Conservation (phyloP, 805 yeast genomes). For the Ogataea saltuana region DNA sequence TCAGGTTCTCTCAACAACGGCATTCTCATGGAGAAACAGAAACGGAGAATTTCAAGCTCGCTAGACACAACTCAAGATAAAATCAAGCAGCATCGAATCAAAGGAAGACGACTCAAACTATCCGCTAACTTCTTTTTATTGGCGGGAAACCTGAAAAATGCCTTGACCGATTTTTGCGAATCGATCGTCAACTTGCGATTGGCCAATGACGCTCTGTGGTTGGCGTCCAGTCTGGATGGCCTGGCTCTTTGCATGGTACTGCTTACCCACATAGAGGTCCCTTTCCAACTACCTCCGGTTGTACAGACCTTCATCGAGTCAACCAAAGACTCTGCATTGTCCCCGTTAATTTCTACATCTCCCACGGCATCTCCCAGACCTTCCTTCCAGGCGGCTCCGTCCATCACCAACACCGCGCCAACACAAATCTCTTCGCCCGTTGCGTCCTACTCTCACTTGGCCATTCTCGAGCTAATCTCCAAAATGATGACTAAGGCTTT, state of each 20-base stretch:
- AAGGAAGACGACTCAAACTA: slow-evolving; percentile 75
- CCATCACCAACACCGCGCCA: slow-evolving; percentile 17
- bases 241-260: slow-evolving; percentile 66
- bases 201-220: slow-evolving; percentile 80
- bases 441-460: slow-evolving; percentile 23
- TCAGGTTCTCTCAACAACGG: slow-evolving; percentile 10
- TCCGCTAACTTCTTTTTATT: slow-evolving; percentile 75
- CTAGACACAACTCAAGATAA: slow-evolving; percentile 37
- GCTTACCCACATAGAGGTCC: slow-evolving; percentile 54
- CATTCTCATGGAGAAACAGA: slow-evolving; percentile 24
- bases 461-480: slow-evolving; percentile 39
- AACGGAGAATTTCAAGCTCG: slow-evolving; percentile 31
- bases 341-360: slow-evolving; percentile 24
- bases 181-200: slow-evolving; percentile 59
- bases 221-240: slow-evolving; percentile 85
- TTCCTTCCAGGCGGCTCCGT: slow-evolving; percentile 38
- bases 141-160: slow-evolving; percentile 76
- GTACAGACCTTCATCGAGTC: slow-evolving; percentile 26
- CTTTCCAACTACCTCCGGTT: slow-evolving; percentile 48
- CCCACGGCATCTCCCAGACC: slow-evolving; percentile 50
- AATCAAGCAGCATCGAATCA: slow-evolving; percentile 44
- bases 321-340: slow-evolving; percentile 27
- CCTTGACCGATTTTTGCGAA: slow-evolving; percentile 73
- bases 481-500: slow-evolving; percentile 41
- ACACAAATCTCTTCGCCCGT: slow-evolving; percentile 10